These are phyloP conservation scores for Saccharum spontaneum DNA, from an alignment of 176 grass and related monocot genomes.

Conservation along the genomic window DNA sequence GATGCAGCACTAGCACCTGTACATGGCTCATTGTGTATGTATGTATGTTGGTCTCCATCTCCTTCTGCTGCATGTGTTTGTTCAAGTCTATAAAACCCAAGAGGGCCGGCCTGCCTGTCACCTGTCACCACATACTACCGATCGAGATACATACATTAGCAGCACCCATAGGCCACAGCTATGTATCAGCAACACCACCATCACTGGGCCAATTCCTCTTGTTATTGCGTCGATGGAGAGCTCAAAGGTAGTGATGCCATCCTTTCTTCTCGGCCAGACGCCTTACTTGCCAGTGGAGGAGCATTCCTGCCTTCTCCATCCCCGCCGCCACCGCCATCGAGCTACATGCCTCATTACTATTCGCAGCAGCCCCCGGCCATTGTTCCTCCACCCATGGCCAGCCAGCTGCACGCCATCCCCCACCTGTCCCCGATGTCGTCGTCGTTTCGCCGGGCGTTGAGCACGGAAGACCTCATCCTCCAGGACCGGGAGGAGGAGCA, in stretches of 20 bases:
- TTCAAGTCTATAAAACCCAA: too few relatives aligned
- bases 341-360: not conserved
- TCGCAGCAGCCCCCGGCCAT: not conserved
- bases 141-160: too few relatives aligned
- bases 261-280: not conserved
- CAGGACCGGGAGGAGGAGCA: not conserved
- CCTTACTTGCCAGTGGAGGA: not conserved
- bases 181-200: not conserved
- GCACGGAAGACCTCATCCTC: not conserved
- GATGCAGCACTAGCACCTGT: not conserved
- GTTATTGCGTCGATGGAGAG: not conserved
- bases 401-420: too few relatives aligned
- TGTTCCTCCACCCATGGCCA: not conserved
- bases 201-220: not conserved
- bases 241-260: not conserved
- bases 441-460: conserved; percentile 9
- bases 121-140: too few relatives aligned
- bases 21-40: not conserved
- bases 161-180: not conserved
- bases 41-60: too few relatives aligned
- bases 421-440: not conserved
- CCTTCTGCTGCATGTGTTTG: too few relatives aligned
- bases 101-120: too few relatives aligned
- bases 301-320: not conserved
- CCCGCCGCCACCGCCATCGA: not conserved